phyloP scores from a whole-genome alignment of 331 rosid species.

The Spiraea crenata region DNA sequence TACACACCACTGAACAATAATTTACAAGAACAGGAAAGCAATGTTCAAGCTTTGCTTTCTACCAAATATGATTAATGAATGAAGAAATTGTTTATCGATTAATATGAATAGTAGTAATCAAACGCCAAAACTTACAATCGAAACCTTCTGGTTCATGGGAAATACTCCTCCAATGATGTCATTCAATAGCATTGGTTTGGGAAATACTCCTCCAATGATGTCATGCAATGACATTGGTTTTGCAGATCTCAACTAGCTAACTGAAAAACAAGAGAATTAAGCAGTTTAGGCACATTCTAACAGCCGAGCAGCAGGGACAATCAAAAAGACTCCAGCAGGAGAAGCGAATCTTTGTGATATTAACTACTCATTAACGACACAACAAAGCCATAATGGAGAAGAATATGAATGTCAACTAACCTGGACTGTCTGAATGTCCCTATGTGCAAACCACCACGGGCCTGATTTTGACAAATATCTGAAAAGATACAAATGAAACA shows the following conservation, averaged over 20 bases:
- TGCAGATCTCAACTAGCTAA: constrained; percentile 23
- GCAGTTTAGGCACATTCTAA: constrained; percentile 5
- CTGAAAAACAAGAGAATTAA: constrained; percentile 6
- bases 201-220: not conserved
- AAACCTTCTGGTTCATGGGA: not conserved
- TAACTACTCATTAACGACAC: not conserved
- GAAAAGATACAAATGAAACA: constrained; percentile 24
- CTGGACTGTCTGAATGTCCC: constrained; percentile 45
- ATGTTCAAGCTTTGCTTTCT: not conserved
- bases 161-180: not conserved
- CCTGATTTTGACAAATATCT: constrained; percentile 78
- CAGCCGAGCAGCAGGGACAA: too few species aligned
- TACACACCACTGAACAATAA: not conserved
- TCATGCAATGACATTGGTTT: constrained; percentile 3
- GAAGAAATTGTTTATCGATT: not conserved
- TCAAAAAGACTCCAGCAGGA: too few species aligned
- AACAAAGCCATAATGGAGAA: too few species aligned
- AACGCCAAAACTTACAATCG: not conserved
- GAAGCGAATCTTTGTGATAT: too few species aligned
- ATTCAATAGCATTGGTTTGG: constrained; percentile 15
- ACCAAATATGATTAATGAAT: not conserved
- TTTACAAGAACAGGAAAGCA: not conserved
- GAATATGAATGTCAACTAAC: constrained; percentile 36
- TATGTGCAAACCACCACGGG: constrained; percentile 93
- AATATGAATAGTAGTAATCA: not conserved